phyloP scores from a whole-genome alignment of 305 asterid species.

The Solanum hybrid region DNA sequence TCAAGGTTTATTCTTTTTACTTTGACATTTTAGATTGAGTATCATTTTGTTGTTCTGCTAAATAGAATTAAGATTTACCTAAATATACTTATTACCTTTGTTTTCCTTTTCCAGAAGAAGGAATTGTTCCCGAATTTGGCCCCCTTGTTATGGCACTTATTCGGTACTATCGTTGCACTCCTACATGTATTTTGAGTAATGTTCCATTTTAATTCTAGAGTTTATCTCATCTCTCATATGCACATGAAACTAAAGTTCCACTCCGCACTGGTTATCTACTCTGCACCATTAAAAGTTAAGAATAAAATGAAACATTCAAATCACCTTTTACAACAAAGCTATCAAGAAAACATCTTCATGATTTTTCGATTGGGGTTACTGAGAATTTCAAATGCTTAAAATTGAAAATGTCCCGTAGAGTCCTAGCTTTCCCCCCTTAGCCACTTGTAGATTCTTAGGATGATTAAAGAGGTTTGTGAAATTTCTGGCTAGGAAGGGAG shows the following conservation, averaged over 20 bases:
- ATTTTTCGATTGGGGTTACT: neutral
- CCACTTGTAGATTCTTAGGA: neutral
- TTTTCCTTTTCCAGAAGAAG: neutral
- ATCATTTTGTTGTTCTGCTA: too few relatives aligned
- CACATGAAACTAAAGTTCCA: neutral
- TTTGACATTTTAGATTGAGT: neutral
- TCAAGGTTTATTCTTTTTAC: neutral
- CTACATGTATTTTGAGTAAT: too few relatives aligned
- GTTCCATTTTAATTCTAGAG: neutral
- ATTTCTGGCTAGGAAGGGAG: neutral
- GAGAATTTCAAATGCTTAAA: neutral
- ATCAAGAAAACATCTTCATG: neutral
- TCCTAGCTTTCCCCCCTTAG: neutral
- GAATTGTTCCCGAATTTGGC: too few relatives aligned
- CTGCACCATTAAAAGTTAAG: neutral
- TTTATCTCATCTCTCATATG: neutral
- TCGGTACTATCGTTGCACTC: neutral
- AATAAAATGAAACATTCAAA: neutral
- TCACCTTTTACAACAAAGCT: neutral
- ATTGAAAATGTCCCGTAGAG: neutral
- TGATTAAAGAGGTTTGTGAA: neutral
- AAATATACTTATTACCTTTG: neutral
- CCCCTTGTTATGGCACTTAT: neutral
- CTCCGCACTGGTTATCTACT: neutral
- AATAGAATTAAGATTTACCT: neutral